A percentile compares a stretch with the other conserved stretches of the same genome.
Evolutionary conservation across 2,329 filamentous ascomycete genomes (phyloP).

Genomic region (Aulographum hederae): DNA sequence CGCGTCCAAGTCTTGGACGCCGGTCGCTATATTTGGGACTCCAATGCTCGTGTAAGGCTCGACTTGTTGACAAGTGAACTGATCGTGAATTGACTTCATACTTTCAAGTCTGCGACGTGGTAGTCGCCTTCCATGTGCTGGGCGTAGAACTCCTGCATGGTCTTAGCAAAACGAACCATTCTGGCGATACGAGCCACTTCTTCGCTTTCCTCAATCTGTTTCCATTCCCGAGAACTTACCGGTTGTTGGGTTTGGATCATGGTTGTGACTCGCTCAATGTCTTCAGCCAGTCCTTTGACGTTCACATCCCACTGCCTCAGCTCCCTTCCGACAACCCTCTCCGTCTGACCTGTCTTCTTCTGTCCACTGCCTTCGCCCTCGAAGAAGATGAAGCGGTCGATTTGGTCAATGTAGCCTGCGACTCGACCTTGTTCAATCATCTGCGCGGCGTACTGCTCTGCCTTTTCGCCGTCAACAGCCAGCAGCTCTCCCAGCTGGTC

Average conservation of each 20-base stretch:
- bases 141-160: slow-evolving; percentile 23
- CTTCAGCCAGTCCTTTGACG: slow-evolving; percentile 70
- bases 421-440: slow-evolving; percentile 95
- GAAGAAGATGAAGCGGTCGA: slow-evolving; percentile 76
- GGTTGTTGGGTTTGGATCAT: slow-evolving; percentile 68
- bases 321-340: slow-evolving; percentile 43
- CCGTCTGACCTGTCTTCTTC: slow-evolving; percentile 47
- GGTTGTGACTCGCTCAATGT: slow-evolving; percentile 74
- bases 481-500: slow-evolving; percentile 60
- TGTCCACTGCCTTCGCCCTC: slow-evolving; percentile 56
- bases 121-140: slow-evolving; percentile 22
- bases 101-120: too few relatives aligned
- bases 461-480: slow-evolving; percentile 60
- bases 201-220: too few relatives aligned
- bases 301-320: slow-evolving; percentile 79
- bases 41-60: too few relatives aligned
- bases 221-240: slow-evolving; percentile 22
- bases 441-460: slow-evolving; percentile 76
- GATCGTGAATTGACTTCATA: too few relatives aligned
- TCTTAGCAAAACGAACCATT: slow-evolving; percentile 2
- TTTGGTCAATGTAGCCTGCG: slow-evolving; percentile 82
- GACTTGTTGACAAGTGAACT: too few relatives aligned
- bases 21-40: too few relatives aligned
- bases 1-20: too few relatives aligned
- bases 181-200: too few relatives aligned